Evolutionary conservation across 2,329 filamentous ascomycete genomes (phyloP).

Genomic region (Neonectria neomacrospora): DNA sequence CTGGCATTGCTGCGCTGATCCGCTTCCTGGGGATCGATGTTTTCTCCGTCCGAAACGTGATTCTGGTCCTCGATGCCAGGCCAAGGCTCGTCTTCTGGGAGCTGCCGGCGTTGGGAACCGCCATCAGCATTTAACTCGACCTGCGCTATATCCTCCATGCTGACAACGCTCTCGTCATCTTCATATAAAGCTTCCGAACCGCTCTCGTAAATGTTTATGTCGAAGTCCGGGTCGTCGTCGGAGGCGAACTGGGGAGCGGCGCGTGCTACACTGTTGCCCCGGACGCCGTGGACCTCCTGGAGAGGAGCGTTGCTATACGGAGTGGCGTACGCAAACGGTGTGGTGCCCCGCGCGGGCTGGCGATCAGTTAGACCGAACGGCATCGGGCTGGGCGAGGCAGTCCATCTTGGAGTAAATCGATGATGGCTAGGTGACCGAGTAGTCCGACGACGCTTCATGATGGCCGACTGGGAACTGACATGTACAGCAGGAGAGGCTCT

Average conservation of each 20-base stretch:
- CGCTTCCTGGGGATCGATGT: slow-evolving; percentile 56
- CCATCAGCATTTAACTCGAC: slow-evolving; percentile 32
- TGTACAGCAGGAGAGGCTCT: slow-evolving; percentile 48
- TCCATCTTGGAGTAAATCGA: slow-evolving; percentile 67
- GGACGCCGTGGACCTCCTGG: slow-evolving; percentile 51
- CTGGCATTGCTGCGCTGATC: slow-evolving; percentile 54
- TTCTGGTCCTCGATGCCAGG: slow-evolving; percentile 65
- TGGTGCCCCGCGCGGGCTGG: slow-evolving; percentile 54
- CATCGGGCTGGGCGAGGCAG: slow-evolving; percentile 59
- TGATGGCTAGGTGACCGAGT: slow-evolving; percentile 67
- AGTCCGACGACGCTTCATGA: slow-evolving; percentile 63
- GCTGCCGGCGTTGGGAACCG: slow-evolving; percentile 45
- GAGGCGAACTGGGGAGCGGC: slow-evolving; percentile 46
- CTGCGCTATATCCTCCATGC: slow-evolving; percentile 44
- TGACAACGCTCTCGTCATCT: slow-evolving; percentile 41
- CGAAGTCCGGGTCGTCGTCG: slow-evolving; percentile 52
- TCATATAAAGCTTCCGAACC: slow-evolving; percentile 50
- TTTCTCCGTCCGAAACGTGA: slow-evolving; percentile 61
- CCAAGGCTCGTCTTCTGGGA: slow-evolving; percentile 67
- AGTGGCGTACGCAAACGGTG: slow-evolving; percentile 79
- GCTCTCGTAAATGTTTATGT: slow-evolving; percentile 52
- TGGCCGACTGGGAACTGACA: slow-evolving; percentile 43
- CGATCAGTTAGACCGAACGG: slow-evolving; percentile 50
- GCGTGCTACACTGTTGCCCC: slow-evolving; percentile 45
- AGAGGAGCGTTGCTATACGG: slow-evolving; percentile 73